Base-by-base conservation (phyloP, 2,329 filamentous ascomycete genomes). In the Seiridium unicorne region DNA sequence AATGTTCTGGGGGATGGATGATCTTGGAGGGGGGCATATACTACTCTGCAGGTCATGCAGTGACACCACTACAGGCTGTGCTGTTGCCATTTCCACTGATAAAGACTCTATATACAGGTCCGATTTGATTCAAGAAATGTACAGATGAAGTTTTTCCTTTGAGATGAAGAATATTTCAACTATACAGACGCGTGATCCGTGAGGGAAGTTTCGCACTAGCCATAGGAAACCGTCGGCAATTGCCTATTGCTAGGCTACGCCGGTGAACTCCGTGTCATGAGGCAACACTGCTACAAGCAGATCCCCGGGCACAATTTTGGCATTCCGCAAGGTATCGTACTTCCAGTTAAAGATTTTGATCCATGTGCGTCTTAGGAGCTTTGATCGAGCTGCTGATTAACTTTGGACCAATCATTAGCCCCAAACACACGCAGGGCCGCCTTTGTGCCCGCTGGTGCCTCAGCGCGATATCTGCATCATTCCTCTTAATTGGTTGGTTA, bases 41-140 rank as follows among this genome's bases (percentile, higher is more conserved):
- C 86, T 84, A 66, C 77, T 80, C 66, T 84, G 79, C 44, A 89
- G 78, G 63, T 89, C 85, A 35, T 82, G 71, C n/a, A 89, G 76
- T 47, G 84, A 87, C 18, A 89, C 85, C 0, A 85, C 84, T 11
- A 87, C 81, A 32, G 84, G 81, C 61, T 86, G 78, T 6, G 84
- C 83, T 53, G 78, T 73, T 13, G 77, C 73, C 81, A 83, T 84
- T 35, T 44, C 68, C 11, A 7, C 38, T 13, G 31, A 11, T 26
- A 26, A 26, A 26, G 18, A 26, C 18, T 26, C 1, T 26, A 26
- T 26, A 26, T 26, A 26, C 18, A 26, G 18, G 18, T 26, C 18
- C 18, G 18, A 26, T 26, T 26, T 26, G 18, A 26, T 26, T 26
- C 18, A 26, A 26, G 18, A 26, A 26, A 26, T 26, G 18, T 26